Evolutionary conservation across 805 yeast species (phyloP), one percentile per base, ranked within the genome.

Genomic region (Wickerhamiella sergipiensis): DNA sequence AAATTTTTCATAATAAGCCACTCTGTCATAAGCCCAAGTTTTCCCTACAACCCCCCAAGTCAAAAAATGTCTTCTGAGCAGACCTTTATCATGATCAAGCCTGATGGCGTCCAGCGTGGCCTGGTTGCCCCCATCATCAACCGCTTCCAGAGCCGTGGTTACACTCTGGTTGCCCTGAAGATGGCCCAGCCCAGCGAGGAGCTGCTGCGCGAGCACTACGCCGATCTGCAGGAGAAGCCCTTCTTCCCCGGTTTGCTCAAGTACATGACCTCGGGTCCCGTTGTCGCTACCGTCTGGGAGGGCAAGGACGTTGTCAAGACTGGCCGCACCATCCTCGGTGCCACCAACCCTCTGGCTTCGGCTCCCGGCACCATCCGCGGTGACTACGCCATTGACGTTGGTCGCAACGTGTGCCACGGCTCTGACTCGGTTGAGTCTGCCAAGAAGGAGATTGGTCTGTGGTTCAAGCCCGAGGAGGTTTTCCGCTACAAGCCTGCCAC

Each of bases 291-390:
- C 71, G 97, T 89, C 65, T 92, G 99, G 99, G 97, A 92, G 76
- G 99, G 99, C 75, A 92, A 89, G 79, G 97, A 92, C 68, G 98
- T 81, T 71, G 98, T 92, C 73, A 89, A 90, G 78, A 95, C 86
- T 73, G 98, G 98, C 72, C 85, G 99, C 77, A 82, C 78, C 66
- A 82, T 92, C 71, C 81, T 92, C 67, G 99, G 99, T 76, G 97
- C 98, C 64, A 92, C 98, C 73, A 90, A 92, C 85, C 98, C 99
- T 70, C 78, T 83, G 70, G 81, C 79, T 64, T 85, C 96, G 64
- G 90, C 95, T 61, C 97, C 97, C 73, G 99, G 99, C 73, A 92
- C 99, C 75, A 92, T 92, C 80, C 88, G 99, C 79, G 97, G 95
- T 72, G 99, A 92, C 77, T 92, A 74, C 64, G 98, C 97, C 71